Base-by-base conservation (phyloP, 228 moss, liverwort and hornwort species). In the Sphagnum magellanicum region DNA sequence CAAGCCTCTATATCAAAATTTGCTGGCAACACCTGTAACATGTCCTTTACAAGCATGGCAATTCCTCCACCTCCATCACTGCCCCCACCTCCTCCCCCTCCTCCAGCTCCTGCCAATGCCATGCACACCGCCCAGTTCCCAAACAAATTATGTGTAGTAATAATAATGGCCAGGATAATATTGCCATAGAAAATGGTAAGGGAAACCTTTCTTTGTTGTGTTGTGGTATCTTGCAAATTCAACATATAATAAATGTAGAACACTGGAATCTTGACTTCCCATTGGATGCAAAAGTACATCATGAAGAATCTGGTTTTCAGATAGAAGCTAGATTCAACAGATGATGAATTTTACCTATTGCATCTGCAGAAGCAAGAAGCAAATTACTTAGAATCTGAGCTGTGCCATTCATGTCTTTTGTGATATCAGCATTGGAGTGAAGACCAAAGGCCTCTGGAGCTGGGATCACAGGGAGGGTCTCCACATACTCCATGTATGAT, bases 381-480 rank as follows among this genome's bases (percentile, higher is more conserved):
- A 93, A 75, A 51, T 93, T 91, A 63, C 69, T 78, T 8, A 93
- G 46, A 65, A 91, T 83, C 57, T 83, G 79, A 49, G 78, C 72
- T 0, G 97, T 97, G 57, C 90, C 89, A 51, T 93, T 97, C 75
- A 91, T 91, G 64, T 93, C 93, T 70, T 88, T 93, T 4, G 90
- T 91, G 15, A 97, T 97, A 63, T 97, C 93, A 50, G 97, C 97
- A 71, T 93, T 97, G 55, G 91, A 75, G 5, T 97, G 96, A 4
- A 97, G 4, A 49, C 96, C 96, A 64, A 97, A 97, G 5, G 93
- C 96, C 74, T 97, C 93, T 0, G 91, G 96, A 58, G 84, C 81
- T 13, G 93, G 83, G 55, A 93, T 83, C 6, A 84, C 72, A 5
- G 93, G 93, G 50, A 88, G 88, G 6, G 74, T 74, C 9, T 93